A percentile compares a stretch with the other conserved stretches of the same genome.
phyloP scores from a whole-genome alignment of 148 eudicot genomes.

The Camellia lanceoleosa region DNA sequence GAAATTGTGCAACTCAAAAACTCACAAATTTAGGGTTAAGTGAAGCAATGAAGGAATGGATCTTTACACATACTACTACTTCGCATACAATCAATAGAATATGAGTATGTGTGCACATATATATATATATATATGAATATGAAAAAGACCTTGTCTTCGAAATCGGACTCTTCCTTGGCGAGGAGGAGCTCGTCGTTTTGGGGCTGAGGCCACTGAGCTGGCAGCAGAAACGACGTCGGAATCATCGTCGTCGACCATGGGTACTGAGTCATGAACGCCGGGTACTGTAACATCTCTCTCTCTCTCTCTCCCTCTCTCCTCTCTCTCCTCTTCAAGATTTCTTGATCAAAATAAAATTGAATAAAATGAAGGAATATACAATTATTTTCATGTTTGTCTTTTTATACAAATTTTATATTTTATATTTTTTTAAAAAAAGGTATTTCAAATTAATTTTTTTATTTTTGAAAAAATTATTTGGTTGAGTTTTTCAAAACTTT shows the following conservation, averaged over 20 bases:
- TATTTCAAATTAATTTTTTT: too few species aligned
- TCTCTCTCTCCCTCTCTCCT: not conserved
- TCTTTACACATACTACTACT: too few species aligned
- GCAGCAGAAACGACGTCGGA: conserved; percentile 65
- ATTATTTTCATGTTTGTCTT: too few species aligned
- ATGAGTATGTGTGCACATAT: not conserved
- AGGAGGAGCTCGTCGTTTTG: conserved; percentile 72
- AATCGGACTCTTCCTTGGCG: conserved; percentile 74
- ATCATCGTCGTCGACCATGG: conserved; percentile 64
- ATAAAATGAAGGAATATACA: too few species aligned
- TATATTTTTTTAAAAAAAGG: too few species aligned
- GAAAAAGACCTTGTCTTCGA: conserved; percentile 59
- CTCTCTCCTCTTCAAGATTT: too few species aligned
- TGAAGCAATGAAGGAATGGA: not conserved
- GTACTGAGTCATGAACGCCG: conserved; percentile 67
- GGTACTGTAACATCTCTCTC: conserved; percentile 49
- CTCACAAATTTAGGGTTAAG: not conserved
- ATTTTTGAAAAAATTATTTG: too few species aligned
- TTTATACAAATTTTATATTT: too few species aligned
- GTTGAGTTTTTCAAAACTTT: too few species aligned
- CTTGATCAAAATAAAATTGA: too few species aligned
- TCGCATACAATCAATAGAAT: not conserved
- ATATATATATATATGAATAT: not conserved
- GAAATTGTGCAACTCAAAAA: not conserved
- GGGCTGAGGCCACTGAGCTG: conserved; percentile 54